Evolutionary conservation across 345 rosid genomes (phyloP).

Genomic region (Excoecaria agallocha): DNA sequence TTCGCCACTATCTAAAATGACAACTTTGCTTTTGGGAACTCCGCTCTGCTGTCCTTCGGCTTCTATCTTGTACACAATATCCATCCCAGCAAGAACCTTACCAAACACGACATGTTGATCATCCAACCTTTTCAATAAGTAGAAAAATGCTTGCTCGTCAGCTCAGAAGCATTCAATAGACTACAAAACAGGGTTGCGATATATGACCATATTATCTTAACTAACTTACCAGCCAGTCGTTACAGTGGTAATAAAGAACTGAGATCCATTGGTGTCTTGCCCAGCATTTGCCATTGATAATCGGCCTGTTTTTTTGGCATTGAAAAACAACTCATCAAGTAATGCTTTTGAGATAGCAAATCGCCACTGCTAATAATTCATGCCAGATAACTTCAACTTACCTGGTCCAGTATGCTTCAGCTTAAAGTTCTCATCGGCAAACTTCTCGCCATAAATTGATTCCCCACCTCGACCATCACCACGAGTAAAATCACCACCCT

Average conservation of each 20-base stretch:
- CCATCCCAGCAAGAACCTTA: conserved; percentile 90
- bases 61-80: conserved; percentile 79
- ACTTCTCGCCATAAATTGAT: conserved; percentile 88
- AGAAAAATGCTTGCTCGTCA: background rate
- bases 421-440: conserved; percentile 90
- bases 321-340: background rate
- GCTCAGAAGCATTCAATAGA: background rate
- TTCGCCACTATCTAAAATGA: conserved; percentile 83
- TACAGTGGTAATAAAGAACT: conserved; percentile 82
- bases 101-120: conserved; percentile 93
- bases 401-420: conserved; percentile 93
- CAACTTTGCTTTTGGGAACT: conserved; percentile 69
- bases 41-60: conserved; percentile 83
- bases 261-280: conserved; percentile 88
- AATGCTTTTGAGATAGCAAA: background rate
- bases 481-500: conserved; percentile 89
- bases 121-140: conserved; percentile 61
- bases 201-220: background rate
- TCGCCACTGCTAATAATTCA: background rate
- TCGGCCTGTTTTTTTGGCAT: conserved; percentile 37
- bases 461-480: conserved; percentile 95
- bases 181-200: conserved; percentile 5
- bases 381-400: conserved; percentile 14
- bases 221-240: conserved; percentile 71
- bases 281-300: conserved; percentile 98